phyloP scores from a whole-genome alignment of 75 land plant genomes.

The Azolla pinnata region DNA sequence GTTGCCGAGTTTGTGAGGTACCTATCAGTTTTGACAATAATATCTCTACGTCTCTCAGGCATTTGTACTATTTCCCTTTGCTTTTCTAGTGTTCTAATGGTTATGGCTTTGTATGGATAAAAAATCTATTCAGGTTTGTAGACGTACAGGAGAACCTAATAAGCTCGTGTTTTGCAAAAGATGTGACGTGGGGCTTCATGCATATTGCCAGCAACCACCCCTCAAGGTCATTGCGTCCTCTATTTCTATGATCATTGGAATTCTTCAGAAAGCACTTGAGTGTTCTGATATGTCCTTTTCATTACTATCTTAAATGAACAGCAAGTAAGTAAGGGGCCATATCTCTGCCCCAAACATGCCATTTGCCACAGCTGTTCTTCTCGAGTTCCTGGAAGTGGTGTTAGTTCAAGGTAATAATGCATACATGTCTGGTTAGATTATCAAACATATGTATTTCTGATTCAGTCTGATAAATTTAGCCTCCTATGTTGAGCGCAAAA shows the following conservation, averaged over 20 bases:
- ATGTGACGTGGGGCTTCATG: slow-evolving; percentile 89
- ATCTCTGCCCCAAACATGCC: slow-evolving; percentile 82
- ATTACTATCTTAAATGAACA: slow-evolving; percentile 21
- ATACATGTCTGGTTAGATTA: neutral
- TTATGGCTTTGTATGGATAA: neutral
- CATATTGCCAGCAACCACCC: slow-evolving; percentile 89
- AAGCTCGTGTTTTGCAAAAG: slow-evolving; percentile 95
- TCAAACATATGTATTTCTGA: neutral
- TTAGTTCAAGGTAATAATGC: slow-evolving; percentile 63
- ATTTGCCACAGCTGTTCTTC: slow-evolving; percentile 92
- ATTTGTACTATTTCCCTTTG: too few relatives aligned
- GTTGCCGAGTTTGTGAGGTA: slow-evolving; percentile 94
- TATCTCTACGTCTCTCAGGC: too few relatives aligned
- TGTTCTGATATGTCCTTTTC: neutral
- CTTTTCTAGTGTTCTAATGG: neutral
- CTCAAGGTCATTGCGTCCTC: slow-evolving; percentile 65
- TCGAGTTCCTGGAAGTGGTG: slow-evolving; percentile 83
- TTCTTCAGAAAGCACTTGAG: neutral
- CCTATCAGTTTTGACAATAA: too few relatives aligned
- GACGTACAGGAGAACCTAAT: slow-evolving; percentile 81
- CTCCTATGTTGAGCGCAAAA: neutral
- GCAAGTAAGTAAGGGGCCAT: slow-evolving; percentile 79
- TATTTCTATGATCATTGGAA: neutral
- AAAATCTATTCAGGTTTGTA: slow-evolving; percentile 61
- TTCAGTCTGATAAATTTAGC: too few relatives aligned